Evolutionary conservation across 495 filamentous ascomycete species (phyloP).

Genomic region (Cryomyces minteri): DNA sequence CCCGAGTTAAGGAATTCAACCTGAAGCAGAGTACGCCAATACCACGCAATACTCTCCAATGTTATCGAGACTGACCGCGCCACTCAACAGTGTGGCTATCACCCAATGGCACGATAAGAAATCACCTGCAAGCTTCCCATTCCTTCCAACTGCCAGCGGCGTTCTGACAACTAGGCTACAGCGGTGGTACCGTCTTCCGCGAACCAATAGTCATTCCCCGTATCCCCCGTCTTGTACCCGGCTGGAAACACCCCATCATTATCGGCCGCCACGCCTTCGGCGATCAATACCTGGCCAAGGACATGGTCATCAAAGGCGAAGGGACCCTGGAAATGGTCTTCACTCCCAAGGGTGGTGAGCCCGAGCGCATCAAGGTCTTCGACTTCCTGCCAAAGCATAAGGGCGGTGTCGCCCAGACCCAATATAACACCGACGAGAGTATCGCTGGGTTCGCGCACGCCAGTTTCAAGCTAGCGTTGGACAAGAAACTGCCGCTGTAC

Average conservation of each 20-base stretch:
- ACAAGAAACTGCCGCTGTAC: slow-evolving; percentile 77
- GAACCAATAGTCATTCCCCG: slow-evolving; percentile 91
- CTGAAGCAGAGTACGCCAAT: slow-evolving; percentile 71
- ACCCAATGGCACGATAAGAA: slow-evolving; percentile 96
- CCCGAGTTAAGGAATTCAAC: slow-evolving; percentile 89
- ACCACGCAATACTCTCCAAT: not conserved
- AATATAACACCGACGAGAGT: slow-evolving; percentile 95
- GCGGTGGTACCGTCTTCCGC: slow-evolving; percentile 90
- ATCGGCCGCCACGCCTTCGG: slow-evolving; percentile 97
- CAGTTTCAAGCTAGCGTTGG: slow-evolving; percentile 82
- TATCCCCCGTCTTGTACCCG: slow-evolving; percentile 81
- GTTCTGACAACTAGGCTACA: slow-evolving; percentile 2
- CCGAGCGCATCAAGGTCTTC: slow-evolving; percentile 75
- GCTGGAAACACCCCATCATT: slow-evolving; percentile 97
- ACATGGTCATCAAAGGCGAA: slow-evolving; percentile 58
- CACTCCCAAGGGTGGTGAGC: slow-evolving; percentile 67
- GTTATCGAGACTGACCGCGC: not conserved
- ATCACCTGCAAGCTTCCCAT: slow-evolving; percentile 41
- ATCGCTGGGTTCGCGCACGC: slow-evolving; percentile 90
- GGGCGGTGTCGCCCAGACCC: slow-evolving; percentile 77
- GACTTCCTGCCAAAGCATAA: slow-evolving; percentile 39
- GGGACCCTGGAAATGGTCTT: slow-evolving; percentile 88
- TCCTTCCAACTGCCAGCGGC: not conserved
- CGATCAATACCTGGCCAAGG: slow-evolving; percentile 94
- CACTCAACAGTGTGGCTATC: slow-evolving; percentile 70